Percentiles rank a stretch among this genome's conserved stretches.
These are phyloP conservation scores for Yamadazyma ubonensis DNA, from an alignment of 805 yeast species.

Conservation along the genomic window DNA sequence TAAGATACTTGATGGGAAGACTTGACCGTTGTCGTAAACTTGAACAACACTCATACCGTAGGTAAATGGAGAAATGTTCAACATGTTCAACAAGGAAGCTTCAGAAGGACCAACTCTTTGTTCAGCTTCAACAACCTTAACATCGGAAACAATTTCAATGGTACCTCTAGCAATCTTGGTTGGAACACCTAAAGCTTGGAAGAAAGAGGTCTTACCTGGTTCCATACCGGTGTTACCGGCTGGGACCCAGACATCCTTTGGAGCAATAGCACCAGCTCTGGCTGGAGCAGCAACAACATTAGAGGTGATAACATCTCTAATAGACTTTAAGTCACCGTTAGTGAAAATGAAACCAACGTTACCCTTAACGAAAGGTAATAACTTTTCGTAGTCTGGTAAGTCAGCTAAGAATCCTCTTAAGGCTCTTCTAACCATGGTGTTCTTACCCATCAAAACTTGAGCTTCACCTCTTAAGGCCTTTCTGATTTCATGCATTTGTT, in stretches of 20 bases:
- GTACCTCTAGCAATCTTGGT: conserved; percentile 99
- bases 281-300: conserved; percentile 99
- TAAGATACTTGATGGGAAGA: conserved; percentile 94
- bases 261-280: conserved; percentile 99
- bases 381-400: conserved; percentile 93
- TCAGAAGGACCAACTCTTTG: conserved; percentile 97
- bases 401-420: conserved; percentile 92
- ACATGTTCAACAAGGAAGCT: conserved; percentile 98
- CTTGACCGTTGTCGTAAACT: conserved; percentile 98
- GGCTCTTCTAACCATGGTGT: conserved; percentile 99
- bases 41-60: conserved; percentile 96
- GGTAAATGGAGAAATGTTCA: conserved; percentile 99
- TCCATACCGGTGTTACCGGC: conserved; percentile 99
- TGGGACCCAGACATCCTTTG: conserved; percentile 95
- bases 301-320: conserved; percentile 83
- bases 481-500: conserved; percentile 99
- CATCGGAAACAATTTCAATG: conserved; percentile 97
- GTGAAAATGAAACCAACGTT: conserved; percentile 99
- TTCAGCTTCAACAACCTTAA: conserved; percentile 87
- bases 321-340: conserved; percentile 86
- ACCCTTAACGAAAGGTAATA: conserved; percentile 94
- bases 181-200: conserved; percentile 99
- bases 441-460: conserved; percentile 98
- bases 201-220: conserved; percentile 99
- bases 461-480: conserved; percentile 93